Evolutionary conservation across 306 rosid species (phyloP), one percentile per base, ranked within the genome.

Genomic region (Urtica urens): DNA sequence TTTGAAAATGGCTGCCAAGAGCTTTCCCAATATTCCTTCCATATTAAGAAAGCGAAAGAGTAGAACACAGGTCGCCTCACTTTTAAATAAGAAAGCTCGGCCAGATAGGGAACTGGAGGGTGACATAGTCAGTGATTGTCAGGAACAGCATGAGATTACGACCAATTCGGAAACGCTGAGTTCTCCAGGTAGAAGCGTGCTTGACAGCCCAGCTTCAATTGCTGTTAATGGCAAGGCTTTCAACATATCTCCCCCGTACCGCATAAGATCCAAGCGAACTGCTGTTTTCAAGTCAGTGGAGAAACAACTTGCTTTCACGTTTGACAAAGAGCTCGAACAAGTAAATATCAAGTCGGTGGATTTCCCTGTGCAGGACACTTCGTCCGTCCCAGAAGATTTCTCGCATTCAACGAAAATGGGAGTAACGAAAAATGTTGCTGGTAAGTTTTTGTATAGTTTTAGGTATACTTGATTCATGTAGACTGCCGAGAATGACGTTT

Each of bases 221-320:
- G 57, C 62, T 51, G 48, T 76, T 55, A 62, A 69, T 53, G 72
- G 65, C 10, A 35, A 71, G 79, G 74, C 74, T 37, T 77, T 75
- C 65, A 85, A 75, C 60, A 94, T 94, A 51, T 90, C 99, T 75
- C 99, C 99, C 39, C 96, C 96, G 5, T 90, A 90, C 72, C 63
- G 78, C 63, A 64, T 90, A 75, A 85, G 83, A 79, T 65, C 84
- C 67, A 82, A 77, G 57, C 64, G 94, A 58, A 90, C 87, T 54
- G 81, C 85, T 1, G 59, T 79, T 56, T 62, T 64, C 61, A 90
- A 79, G 75, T 85, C 96, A 20, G 93, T 90, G 64, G 96, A 90
- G 71, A 90, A 85, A 67, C 95, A 85, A 75, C 96, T 90, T 42
- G 76, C 78, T 35, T 79, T 90, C 58, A 58, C 82, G 14, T 82